These are phyloP conservation scores for Fusarium algeriense DNA, from an alignment of 2,329 filamentous ascomycete species.

Conservation along the genomic window DNA sequence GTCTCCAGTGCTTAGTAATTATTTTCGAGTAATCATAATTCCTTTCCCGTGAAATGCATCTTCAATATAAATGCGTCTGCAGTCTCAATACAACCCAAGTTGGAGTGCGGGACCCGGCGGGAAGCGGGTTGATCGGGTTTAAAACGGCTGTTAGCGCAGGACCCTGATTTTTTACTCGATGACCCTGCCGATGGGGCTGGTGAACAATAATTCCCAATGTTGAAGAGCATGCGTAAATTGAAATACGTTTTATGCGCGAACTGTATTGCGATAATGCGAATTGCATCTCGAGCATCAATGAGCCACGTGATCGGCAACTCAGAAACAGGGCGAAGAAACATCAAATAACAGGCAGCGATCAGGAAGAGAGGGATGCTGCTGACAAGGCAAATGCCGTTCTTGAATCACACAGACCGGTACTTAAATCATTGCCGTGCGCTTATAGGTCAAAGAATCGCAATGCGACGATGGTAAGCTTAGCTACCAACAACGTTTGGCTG, in stretches of 20 bases:
- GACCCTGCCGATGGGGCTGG: neutral
- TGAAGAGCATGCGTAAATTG: neutral
- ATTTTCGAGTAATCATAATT: too few species aligned
- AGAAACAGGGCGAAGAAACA: neutral
- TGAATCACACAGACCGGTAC: neutral
- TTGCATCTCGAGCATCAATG: neutral
- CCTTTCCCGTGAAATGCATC: too few species aligned
- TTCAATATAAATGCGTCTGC: neutral
- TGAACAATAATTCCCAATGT: too few species aligned
- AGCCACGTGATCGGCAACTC: neutral
- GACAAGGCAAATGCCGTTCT: neutral
- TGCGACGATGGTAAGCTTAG: neutral
- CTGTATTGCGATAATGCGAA: neutral
- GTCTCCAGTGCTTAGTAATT: too few species aligned
- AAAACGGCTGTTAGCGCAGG: constrained; percentile 13
- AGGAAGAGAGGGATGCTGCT: neutral
- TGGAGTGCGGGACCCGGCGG: neutral
- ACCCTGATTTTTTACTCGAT: constrained; percentile 4
- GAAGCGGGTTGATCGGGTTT: constrained; percentile 10
- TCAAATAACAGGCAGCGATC: neutral
- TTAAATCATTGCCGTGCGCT: neutral
- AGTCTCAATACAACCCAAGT: neutral
- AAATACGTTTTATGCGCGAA: too few species aligned
- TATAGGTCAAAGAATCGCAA: neutral
- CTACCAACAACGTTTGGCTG: neutral